Base-by-base conservation (phyloP, 2,329 filamentous ascomycete genomes). In the Fusarium sambucinum region DNA sequence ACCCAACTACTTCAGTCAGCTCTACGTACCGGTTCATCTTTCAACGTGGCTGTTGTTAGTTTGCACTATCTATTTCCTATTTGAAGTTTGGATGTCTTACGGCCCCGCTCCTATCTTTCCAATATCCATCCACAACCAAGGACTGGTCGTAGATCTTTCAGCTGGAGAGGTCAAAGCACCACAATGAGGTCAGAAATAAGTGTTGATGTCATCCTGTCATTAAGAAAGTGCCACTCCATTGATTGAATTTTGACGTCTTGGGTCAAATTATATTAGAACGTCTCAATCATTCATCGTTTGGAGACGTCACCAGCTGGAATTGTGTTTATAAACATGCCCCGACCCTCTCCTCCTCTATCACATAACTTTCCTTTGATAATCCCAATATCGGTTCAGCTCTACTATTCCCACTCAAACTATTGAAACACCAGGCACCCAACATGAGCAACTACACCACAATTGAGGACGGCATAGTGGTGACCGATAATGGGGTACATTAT, bases 221-320 rank as follows among this genome's bases (percentile, higher is more conserved):
- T 38, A 12, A 38, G 35, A 38, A 38, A 2, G 1, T 38, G 35
- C 35, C 4, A 38, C 8, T 11, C 12, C 4, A 7, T 21, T 38
- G n/a, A 38, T 21, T 19, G 6, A 11, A 38, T 38, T 14, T 21
- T 21, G 35, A 21, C 2, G 13, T 3, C 1, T 21, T 38, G n/a
- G 35, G 0, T 0, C 13, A 7, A 13, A 19, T 19, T 2, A 4
- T 9, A 13, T 19, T 11, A 3, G n/a, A 12, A 12, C 2, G n/a
- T 1, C 11, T 19, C n/a, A 37, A 8, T 37, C 10, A 12, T 13
- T 7, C 5, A 12, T 19, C 12, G 3, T 1, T 38, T 21, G 12
- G 1, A 38, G n/a, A 38, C n/a, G 35, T 38, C 35, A 38, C 12
- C 11, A 13, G n/a, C n/a, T 4, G 6, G 3, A 19, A 12, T 6